Base-by-base conservation (phyloP, 2,329 filamentous ascomycete genomes). In the Ustulina deusta region DNA sequence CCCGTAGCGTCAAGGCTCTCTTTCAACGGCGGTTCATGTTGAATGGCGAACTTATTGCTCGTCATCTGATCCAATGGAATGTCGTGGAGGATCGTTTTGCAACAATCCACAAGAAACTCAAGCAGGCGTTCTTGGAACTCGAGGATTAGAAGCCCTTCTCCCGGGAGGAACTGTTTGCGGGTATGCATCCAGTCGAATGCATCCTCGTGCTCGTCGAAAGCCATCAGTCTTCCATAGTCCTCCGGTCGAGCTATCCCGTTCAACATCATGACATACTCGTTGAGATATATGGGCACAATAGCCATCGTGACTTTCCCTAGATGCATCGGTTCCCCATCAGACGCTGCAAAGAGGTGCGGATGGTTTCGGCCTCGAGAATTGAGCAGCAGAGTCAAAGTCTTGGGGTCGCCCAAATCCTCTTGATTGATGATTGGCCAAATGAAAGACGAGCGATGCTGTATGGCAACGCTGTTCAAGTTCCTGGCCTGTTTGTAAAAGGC, bases 361-460 rank as follows among this genome's bases (percentile, higher is more conserved):
- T 72, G 66, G 62, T 86, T 72, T 0, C 84, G 81, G 5, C 80
- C 86, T 6, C 87, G 80, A 0, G 85, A 76, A 62, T 87, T 86
- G 11, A 90, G 73, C 22, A 90, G 77, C 6, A 90, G 74, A 0
- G 81, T 79, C 9, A 90, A 71, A 0, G 76, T 66, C 55, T 82
- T 84, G 0, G 81, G 74, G 25, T 82, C 78, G 0, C 72, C 59
- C 0, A 90, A 77, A 70, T 90, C 87, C 62, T 90, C 85, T 46
- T 85, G 78, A 69, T 90, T 90, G 73, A 90, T 83, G 52, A 84
- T 80, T 0, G 87, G 87, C 80, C 82, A 88, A 48, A 86, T 74
- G 66, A 78, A 87, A 9, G 76, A 61, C 6, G 81, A 79, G 7
- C 64, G 71, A n/a, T 77, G 72, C 27, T 72, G 68, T 11, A 73